Evolutionary conservation across 1,284 basidiomycete genomes (phyloP).

Genomic region (Apiotrichum sp.): DNA sequence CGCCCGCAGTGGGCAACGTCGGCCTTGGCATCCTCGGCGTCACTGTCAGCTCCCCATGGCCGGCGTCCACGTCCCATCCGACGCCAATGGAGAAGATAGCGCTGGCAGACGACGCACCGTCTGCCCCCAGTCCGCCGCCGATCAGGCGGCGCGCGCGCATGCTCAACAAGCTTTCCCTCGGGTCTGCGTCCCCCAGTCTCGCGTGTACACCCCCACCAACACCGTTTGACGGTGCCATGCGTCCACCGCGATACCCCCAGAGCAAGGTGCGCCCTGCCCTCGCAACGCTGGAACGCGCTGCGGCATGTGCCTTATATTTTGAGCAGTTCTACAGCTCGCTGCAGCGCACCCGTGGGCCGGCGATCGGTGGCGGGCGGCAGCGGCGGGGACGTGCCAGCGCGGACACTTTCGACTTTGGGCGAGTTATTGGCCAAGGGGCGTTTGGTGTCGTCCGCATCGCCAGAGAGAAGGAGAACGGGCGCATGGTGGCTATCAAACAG

Average conservation of each 20-base stretch:
- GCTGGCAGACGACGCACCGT: background rate
- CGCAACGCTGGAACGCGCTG: conserved; percentile 84
- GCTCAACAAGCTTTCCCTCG: conserved; percentile 15
- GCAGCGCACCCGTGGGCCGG: conserved; percentile 40
- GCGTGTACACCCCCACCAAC: background rate
- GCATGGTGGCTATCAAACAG: conserved; percentile 95
- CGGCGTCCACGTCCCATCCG: background rate
- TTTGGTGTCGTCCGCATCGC: conserved; percentile 95
- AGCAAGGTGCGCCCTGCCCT: conserved; percentile 57
- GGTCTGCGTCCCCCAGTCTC: background rate
- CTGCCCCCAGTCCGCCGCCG: background rate
- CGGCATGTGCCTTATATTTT: conserved; percentile 87
- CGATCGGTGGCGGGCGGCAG: background rate
- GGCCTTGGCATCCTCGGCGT: background rate
- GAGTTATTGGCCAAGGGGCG: conserved; percentile 94
- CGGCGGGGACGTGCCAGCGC: background rate
- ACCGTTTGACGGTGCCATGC: conserved; percentile 47
- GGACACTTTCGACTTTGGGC: conserved; percentile 68
- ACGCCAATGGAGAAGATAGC: conserved; percentile 22
- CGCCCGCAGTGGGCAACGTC: background rate
- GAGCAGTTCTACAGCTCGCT: conserved; percentile 94
- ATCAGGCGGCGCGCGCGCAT: conserved; percentile 30
- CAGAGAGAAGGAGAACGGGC: conserved; percentile 67
- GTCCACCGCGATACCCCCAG: conserved; percentile 47
- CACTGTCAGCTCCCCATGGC: background rate